A percentile compares a stretch with the other conserved stretches of the same genome.
Conservation (phyloP, 768 basidiomycete species). For the Lactarius sp. region DNA sequence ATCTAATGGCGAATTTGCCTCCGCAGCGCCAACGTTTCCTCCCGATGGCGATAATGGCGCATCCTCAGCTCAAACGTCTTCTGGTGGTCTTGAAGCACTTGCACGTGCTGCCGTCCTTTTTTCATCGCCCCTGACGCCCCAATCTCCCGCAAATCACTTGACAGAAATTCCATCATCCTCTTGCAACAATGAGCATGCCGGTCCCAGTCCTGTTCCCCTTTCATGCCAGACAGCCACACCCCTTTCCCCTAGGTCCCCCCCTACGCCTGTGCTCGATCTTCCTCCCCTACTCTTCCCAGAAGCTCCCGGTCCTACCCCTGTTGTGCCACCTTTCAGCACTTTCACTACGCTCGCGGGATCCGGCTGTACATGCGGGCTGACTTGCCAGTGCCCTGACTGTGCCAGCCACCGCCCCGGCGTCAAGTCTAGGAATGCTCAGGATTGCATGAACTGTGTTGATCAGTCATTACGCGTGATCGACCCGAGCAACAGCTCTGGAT, state of each 20-base stretch:
- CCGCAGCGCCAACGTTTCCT: not conserved
- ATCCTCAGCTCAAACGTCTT: not conserved
- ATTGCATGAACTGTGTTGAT: constrained; percentile 24
- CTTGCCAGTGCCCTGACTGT: constrained; percentile 24
- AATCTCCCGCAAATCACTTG: not conserved
- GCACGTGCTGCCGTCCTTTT: constrained; percentile 22
- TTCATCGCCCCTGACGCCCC: constrained; percentile 2
- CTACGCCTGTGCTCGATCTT: constrained; percentile 20
- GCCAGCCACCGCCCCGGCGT: constrained; percentile 7
- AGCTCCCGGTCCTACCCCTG: constrained; percentile 9
- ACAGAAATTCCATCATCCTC: not conserved
- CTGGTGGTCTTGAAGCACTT: constrained; percentile 22
- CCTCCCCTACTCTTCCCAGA: constrained; percentile 23
- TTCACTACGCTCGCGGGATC: constrained; percentile 25
- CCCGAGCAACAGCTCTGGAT: not conserved
- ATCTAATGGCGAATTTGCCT: constrained; percentile 10
- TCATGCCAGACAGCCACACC: not conserved
- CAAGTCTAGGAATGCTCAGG: not conserved
- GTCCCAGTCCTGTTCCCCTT: not conserved
- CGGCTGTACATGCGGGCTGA: constrained; percentile 27
- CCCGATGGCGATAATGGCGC: constrained; percentile 13
- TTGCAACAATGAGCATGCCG: not conserved
- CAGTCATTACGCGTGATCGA: constrained; percentile 18
- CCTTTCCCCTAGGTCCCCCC: not conserved
- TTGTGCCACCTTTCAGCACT: constrained; percentile 26